These are phyloP conservation scores for Zangia roseola DNA, from an alignment of 768 basidiomycete species.

Conservation along the genomic window DNA sequence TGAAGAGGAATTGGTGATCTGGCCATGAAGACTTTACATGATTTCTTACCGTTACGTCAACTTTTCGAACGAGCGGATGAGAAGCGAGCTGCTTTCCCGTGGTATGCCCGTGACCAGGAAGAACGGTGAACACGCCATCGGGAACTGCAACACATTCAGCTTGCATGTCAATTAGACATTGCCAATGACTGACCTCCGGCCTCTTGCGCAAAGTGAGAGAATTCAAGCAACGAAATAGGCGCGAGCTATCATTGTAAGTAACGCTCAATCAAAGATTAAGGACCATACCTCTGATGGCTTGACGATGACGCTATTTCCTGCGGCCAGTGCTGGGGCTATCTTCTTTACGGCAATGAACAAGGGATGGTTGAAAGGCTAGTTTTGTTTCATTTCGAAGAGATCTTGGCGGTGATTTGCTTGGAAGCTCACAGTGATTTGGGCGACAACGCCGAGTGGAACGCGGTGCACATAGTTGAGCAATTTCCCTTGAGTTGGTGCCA, in stretches of 20 bases:
- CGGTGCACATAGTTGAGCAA: slow-evolving; percentile 78
- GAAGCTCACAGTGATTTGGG: slow-evolving; percentile 71
- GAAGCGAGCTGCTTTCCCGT: slow-evolving; percentile 66
- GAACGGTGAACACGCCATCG: slow-evolving; percentile 64
- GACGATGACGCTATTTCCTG: slow-evolving; percentile 80
- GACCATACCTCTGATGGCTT: slow-evolving; percentile 71
- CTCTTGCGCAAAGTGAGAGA: slow-evolving; percentile 58
- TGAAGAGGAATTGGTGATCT: not conserved
- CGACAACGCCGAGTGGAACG: slow-evolving; percentile 84
- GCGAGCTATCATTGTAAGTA: slow-evolving; percentile 48
- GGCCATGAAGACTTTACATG: not conserved
- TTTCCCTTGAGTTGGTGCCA: slow-evolving; percentile 78
- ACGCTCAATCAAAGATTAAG: not conserved
- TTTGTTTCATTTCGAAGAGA: not conserved
- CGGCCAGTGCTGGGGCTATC: slow-evolving; percentile 80
- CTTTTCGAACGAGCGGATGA: slow-evolving; percentile 69
- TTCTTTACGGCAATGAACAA: slow-evolving; percentile 89
- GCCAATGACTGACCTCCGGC: slow-evolving; percentile 56
- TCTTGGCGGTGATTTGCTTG: not conserved
- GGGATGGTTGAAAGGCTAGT: slow-evolving; percentile 85
- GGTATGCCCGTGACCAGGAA: slow-evolving; percentile 67
- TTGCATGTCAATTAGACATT: not conserved
- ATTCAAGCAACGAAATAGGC: slow-evolving; percentile 77
- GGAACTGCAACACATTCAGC: slow-evolving; percentile 54
- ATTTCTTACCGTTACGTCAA: slow-evolving; percentile 73